Percentiles rank a stretch among this genome's conserved stretches.
Evolutionary conservation across 495 filamentous ascomycete species (phyloP).

Genomic region (Xylaria cubensis): DNA sequence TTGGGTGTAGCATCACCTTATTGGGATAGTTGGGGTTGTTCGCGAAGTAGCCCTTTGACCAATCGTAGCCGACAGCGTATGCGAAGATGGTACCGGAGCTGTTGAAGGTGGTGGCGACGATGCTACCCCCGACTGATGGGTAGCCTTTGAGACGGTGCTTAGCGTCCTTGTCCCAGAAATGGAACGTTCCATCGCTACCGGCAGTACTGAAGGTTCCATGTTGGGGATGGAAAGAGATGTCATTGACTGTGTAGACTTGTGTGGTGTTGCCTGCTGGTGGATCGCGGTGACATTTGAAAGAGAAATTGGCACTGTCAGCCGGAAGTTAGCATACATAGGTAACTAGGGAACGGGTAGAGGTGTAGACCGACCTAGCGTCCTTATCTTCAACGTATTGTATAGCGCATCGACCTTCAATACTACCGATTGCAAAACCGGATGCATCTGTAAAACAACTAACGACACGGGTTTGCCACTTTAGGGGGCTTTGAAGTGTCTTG

Average conservation of each 20-base stretch:
- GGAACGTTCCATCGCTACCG: constrained; percentile 86
- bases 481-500: constrained; percentile 81
- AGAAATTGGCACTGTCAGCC: constrained; percentile 72
- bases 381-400: constrained; percentile 91
- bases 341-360: neutral
- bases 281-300: constrained; percentile 93
- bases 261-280: constrained; percentile 66
- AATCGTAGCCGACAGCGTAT: constrained; percentile 93
- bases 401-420: constrained; percentile 87
- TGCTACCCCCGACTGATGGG: constrained; percentile 80
- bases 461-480: constrained; percentile 88
- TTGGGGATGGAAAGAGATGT: constrained; percentile 83
- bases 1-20: constrained; percentile 87
- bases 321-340: constrained; percentile 21
- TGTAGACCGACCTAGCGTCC: constrained; percentile 62
- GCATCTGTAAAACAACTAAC: constrained; percentile 86
- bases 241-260: constrained; percentile 89
- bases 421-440: constrained; percentile 82
- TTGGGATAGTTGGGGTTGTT: constrained; percentile 74
- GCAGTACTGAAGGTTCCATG: constrained; percentile 89
- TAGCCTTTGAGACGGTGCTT: constrained; percentile 89
- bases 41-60: constrained; percentile 83
- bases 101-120: constrained; percentile 81
- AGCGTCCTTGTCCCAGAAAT: constrained; percentile 89
- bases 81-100: constrained; percentile 80